A percentile compares a stretch with the other conserved stretches of the same genome.
Conservation (phyloP, 371 early-diverging fungal genomes). For the Gilbertella persicaria region DNA sequence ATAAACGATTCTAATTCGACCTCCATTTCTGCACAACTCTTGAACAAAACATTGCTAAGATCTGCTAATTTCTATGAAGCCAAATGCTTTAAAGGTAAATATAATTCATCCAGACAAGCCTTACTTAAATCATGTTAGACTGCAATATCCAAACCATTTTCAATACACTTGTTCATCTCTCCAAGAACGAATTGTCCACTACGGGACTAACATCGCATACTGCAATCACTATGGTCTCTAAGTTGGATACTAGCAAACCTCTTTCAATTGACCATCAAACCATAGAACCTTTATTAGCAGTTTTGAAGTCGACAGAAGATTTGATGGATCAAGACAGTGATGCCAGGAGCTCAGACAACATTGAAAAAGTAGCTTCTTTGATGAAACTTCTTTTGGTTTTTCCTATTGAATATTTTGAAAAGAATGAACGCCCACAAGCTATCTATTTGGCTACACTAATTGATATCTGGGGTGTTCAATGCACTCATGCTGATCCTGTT, state of each 20-base stretch:
- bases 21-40: conserved; percentile 25
- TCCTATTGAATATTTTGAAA: conserved; percentile 57
- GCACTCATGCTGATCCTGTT: conserved; percentile 16
- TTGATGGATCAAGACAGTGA: conserved; percentile 18
- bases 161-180: conserved; percentile 11
- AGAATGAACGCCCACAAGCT: conserved; percentile 43
- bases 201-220: too few species aligned
- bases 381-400: conserved; percentile 43
- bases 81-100: conserved; percentile 45
- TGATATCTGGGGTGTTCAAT: conserved; percentile 42
- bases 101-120: conserved; percentile 1
- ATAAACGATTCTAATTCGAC: not conserved
- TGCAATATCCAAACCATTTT: conserved; percentile 23
- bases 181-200: conserved; percentile 11
- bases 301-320: not conserved
- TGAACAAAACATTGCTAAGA: conserved; percentile 44
- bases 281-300: not conserved
- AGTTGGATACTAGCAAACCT: not conserved
- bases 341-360: not conserved
- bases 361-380: conserved; percentile 16
- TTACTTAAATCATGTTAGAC: conserved; percentile 13
- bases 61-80: conserved; percentile 65
- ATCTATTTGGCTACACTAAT: conserved; percentile 40
- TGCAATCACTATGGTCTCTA: conserved; percentile 12
- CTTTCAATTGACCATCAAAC: not conserved